phyloP scores from a whole-genome alignment of 2,329 filamentous ascomycete genomes.

The Alternaria triticimaculans region DNA sequence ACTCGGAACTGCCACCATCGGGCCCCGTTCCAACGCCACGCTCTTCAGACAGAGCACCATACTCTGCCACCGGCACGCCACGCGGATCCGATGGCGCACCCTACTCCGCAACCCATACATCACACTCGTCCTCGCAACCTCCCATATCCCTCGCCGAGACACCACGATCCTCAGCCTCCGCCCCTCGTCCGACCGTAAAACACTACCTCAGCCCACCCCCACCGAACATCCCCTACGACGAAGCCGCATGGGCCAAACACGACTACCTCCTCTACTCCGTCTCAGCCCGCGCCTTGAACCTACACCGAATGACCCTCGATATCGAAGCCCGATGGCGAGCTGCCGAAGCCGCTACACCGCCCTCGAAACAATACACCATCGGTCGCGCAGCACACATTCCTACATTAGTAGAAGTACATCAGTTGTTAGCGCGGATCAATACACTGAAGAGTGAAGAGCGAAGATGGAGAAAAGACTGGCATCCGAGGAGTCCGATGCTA shows the following conservation, averaged over 20 bases:
- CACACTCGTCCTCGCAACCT: neutral
- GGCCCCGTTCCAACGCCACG: neutral
- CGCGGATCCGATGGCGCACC: neutral
- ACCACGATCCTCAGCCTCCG: neutral
- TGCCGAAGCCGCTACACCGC: neutral
- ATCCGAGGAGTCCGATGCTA: neutral
- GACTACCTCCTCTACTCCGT: neutral
- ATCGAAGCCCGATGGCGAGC: constrained; percentile 3
- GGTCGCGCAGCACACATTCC: neutral
- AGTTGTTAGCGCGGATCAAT: neutral
- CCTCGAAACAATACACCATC: neutral
- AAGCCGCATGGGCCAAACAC: neutral
- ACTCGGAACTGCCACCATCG: neutral
- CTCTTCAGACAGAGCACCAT: neutral
- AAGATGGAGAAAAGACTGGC: neutral
- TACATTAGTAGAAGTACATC: neutral
- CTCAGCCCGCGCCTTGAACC: neutral
- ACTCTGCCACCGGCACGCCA: neutral
- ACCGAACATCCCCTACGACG: neutral
- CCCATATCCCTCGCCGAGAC: neutral
- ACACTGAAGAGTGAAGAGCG: neutral
- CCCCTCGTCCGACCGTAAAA: neutral
- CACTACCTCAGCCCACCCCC: neutral
- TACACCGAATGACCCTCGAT: neutral
- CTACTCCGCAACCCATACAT: neutral